Percentiles rank a stretch among this genome's conserved stretches.
phyloP scores from a whole-genome alignment of 2,329 filamentous ascomycete genomes.

The Rutstroemia sp. region DNA sequence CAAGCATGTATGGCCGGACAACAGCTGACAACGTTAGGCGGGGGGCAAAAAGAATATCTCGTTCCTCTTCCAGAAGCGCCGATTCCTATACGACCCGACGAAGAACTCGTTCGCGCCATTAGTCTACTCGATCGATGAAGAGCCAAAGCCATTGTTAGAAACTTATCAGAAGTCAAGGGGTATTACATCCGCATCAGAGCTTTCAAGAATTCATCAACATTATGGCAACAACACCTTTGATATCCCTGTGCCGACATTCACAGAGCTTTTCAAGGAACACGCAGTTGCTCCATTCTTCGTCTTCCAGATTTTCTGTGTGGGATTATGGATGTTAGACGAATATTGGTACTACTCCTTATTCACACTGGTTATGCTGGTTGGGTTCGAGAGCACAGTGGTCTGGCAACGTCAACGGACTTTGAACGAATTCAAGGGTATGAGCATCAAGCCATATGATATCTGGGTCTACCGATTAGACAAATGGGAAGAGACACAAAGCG shows the following conservation, averaged over 20 bases:
- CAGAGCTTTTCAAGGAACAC: conserved; percentile 95
- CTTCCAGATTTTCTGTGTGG: conserved; percentile 98
- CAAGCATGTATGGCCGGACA: neutral
- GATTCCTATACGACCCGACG: conserved; percentile 75
- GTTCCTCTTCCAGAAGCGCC: conserved; percentile 96
- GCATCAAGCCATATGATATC: conserved; percentile 95
- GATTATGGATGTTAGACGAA: conserved; percentile 96
- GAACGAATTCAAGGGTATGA: conserved; percentile 97
- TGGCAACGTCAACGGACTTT: conserved; percentile 97
- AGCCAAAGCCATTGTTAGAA: conserved; percentile 73
- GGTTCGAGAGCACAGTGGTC: conserved; percentile 96
- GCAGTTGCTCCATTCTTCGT: conserved; percentile 98
- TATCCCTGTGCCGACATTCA: conserved; percentile 92
- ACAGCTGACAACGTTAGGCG: conserved; percentile 36
- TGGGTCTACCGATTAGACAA: conserved; percentile 82
- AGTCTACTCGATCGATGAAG: conserved; percentile 72
- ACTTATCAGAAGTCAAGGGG: conserved; percentile 76
- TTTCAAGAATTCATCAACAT: conserved; percentile 77
- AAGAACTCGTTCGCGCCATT: conserved; percentile 74
- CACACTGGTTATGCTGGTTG: conserved; percentile 96
- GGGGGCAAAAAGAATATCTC: conserved; percentile 71
- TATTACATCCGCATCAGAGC: conserved; percentile 64
- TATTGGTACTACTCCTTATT: conserved; percentile 99
- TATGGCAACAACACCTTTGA: conserved; percentile 97
- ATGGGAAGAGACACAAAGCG: conserved; percentile 84